Evolutionary conservation across 441 rosid genomes (phyloP), one percentile per base, ranked within the genome.

Genomic region (Omphalea diandra): DNA sequence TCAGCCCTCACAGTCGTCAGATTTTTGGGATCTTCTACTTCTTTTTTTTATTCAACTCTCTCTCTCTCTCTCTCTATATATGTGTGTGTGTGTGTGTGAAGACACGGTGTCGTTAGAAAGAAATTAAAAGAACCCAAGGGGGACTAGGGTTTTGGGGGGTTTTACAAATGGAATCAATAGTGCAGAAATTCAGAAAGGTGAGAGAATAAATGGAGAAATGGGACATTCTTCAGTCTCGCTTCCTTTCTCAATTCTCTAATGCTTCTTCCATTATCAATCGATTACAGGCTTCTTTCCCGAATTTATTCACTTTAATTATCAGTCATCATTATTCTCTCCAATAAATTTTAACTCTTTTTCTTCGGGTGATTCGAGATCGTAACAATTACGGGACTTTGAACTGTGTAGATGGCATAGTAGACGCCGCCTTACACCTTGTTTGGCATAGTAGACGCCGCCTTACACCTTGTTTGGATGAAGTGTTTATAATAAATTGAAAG

Each of bases 191-290:
- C 59, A 81, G 78, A 74, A 90, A 75, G 73, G 87, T 76, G 5
- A 82, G 80, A 70, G 91, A 87, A 33, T 87, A 84, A 73, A 82
- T 91, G 90, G 82, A 75, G 5, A 80, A 74, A 53, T 91, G 98
- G 97, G 88, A 83, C 27, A 77, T 81, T 54, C 78, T 87, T 77
- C 97, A 90, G 65, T 76, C 82, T 74, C 84, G 80, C 61, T 68
- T 91, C 71, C 72, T 84, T 41, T 86, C 90, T 0, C 94, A 80
- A 65, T 87, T 85, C 67, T 70, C 77, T 64, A 87, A 86, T 35
- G 94, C 91, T 60, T 84, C 89, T 75, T 83, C 89, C 47, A 85
- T 93, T 68, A 87, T 88, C 46, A 78, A 80, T 76, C 85, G 96
- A 67, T 75, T 93, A 73, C 87, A 75, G 88, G 94, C 88, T 26